Conservation (phyloP, 2,329 filamentous ascomycete species). For the Curvularia sp. region DNA sequence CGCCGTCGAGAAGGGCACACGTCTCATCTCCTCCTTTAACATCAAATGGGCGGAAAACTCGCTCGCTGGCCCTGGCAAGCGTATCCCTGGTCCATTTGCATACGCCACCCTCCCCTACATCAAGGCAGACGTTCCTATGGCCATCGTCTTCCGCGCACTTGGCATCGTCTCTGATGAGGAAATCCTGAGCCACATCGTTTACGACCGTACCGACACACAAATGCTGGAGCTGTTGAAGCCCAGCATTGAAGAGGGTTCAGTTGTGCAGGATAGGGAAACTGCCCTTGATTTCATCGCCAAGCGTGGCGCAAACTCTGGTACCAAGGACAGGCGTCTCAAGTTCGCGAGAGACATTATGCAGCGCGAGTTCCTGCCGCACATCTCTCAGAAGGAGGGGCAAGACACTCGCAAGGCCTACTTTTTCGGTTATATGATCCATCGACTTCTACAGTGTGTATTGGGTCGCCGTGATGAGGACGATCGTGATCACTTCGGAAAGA, state of each 20-base stretch:
- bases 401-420: conserved; percentile 98
- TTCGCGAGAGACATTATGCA: conserved; percentile 94
- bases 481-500: conserved; percentile 98
- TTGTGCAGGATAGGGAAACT: conserved; percentile 93
- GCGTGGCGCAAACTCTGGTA: conserved; percentile 77
- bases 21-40: conserved; percentile 89
- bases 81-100: conserved; percentile 84
- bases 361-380: conserved; percentile 95
- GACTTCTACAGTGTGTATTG: conserved; percentile 89
- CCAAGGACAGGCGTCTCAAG: conserved; percentile 87
- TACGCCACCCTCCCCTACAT: conserved; percentile 92
- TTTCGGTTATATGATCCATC: conserved; percentile 98
- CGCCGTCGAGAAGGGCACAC: conserved; percentile 93
- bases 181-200: conserved; percentile 97
- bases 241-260: conserved; percentile 95
- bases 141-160: conserved; percentile 92
- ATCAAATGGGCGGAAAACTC: conserved; percentile 90
- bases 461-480: conserved; percentile 94
- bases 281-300: conserved; percentile 96
- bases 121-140: conserved; percentile 91
- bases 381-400: conserved; percentile 91
- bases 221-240: conserved; percentile 98
- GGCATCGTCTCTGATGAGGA: conserved; percentile 97
- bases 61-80: conserved; percentile 74
- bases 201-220: conserved; percentile 90